Percentiles rank a stretch among this genome's conserved stretches.
These are phyloP conservation scores for Stagonosporopsis tanaceti DNA, from an alignment of 2,329 filamentous ascomycete species.

Conservation along the genomic window DNA sequence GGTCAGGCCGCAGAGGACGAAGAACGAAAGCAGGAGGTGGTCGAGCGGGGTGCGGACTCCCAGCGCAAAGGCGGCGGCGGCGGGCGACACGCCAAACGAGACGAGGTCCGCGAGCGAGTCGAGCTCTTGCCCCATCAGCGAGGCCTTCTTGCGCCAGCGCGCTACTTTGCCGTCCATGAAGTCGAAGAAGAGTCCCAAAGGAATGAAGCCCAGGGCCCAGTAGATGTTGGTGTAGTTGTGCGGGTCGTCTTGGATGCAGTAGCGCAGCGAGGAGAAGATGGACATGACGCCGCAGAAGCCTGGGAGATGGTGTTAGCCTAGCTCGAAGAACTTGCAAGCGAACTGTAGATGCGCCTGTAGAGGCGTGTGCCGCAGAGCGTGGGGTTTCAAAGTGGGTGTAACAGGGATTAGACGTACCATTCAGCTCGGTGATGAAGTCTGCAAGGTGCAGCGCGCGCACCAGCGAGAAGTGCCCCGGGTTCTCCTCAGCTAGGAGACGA, in stretches of 20 bases:
- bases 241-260: slow-evolving; percentile 77
- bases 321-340: background rate
- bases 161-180: slow-evolving; percentile 98
- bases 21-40: slow-evolving; percentile 82
- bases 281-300: slow-evolving; percentile 93
- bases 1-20: slow-evolving; percentile 93
- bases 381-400: background rate
- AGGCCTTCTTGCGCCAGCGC: slow-evolving; percentile 95
- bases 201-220: slow-evolving; percentile 84
- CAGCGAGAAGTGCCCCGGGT: slow-evolving; percentile 71
- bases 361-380: background rate
- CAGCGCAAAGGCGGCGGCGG: slow-evolving; percentile 85
- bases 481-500: slow-evolving; percentile 72
- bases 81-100: slow-evolving; percentile 92
- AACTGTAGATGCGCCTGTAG: background rate
- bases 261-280: slow-evolving; percentile 92
- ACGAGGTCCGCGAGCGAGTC: slow-evolving; percentile 96
- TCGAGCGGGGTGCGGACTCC: slow-evolving; percentile 86
- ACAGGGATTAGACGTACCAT: slow-evolving; percentile 59
- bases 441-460: slow-evolving; percentile 74
- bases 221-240: slow-evolving; percentile 74
- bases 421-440: slow-evolving; percentile 83
- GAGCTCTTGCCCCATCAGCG: slow-evolving; percentile 96
- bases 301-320: slow-evolving; percentile 37
- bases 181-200: slow-evolving; percentile 89